Base-by-base conservation (phyloP, 2,329 filamentous ascomycete genomes). In the Thelonectria discophora region DNA sequence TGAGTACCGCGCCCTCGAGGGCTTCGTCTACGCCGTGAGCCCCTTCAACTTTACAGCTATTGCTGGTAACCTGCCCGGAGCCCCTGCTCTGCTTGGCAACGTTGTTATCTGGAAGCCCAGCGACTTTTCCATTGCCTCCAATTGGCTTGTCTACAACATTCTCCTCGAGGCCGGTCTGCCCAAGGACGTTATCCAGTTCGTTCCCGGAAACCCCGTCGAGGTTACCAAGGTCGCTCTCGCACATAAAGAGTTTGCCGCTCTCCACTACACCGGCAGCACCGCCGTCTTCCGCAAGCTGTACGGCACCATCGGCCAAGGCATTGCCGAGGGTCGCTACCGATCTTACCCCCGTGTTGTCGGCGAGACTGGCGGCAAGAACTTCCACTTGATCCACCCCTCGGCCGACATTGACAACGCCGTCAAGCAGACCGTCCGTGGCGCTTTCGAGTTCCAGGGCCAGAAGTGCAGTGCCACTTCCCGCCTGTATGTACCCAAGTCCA, bases 11-110 rank as follows among this genome's bases (percentile, higher is more conserved):
- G 90, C 94, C 17, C 86, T 98, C 3, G 94, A 98, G 78, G 94
- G 94, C 17, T 97, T 98, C 77, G 93, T 98, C 64, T 97, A 97
- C 76, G 94, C 94, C 37, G 88, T 97, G 71, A 92, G 90, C 62
- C 94, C 94, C 45, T 98, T 97, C 86, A 98, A 98, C 83, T 98
- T 98, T 80, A 97, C 94, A 20, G 94, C 94, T 65, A 97, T 98
- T 70, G 93, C 89, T 11, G 94, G 90, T 58, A 97, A 97, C 79
- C 83, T 98, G 43, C 87, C 91, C 15, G 90, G 88, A 49, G 90
- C 92, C 1, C 93, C 94, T 13, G 93, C 93, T 1, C 81, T 97
- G 57, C 89, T 97, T 83, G 94, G 94, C 60, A 98, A 98, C 77
- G 94, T 97, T 2, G 93, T 97, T 5, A 81, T 98, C 48, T 98